phyloP scores from a whole-genome alignment of 768 basidiomycete species.

The Pleurotus platypus region DNA sequence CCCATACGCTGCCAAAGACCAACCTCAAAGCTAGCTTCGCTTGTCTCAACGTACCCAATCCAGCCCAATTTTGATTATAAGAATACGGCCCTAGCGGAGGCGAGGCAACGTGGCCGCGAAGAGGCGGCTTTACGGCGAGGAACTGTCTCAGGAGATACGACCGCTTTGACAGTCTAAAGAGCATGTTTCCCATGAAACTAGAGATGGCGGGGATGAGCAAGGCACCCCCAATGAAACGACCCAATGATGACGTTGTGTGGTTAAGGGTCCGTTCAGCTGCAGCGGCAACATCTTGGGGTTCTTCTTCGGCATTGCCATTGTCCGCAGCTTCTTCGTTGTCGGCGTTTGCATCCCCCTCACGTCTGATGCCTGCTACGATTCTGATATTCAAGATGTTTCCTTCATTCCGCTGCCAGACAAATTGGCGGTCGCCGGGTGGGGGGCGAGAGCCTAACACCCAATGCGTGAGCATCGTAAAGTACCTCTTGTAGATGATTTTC shows the following conservation, averaged over 20 bases:
- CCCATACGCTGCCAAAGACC: conserved; percentile 45
- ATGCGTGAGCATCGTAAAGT: conserved; percentile 35
- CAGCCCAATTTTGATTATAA: conserved; percentile 14
- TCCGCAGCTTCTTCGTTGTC: conserved; percentile 17
- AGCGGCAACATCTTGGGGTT: conserved; percentile 38
- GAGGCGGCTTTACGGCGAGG: conserved; percentile 28
- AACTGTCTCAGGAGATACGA: conserved; percentile 36
- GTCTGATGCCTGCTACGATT: conserved; percentile 12
- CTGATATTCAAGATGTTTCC: conserved; percentile 11
- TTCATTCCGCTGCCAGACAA: conserved; percentile 15
- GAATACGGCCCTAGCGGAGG: conserved; percentile 14
- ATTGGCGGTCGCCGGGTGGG: conserved; percentile 11
- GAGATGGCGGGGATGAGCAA: conserved; percentile 66
- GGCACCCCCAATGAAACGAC: conserved; percentile 67
- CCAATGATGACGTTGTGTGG: conserved; percentile 55
- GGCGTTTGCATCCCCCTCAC: conserved; percentile 5
- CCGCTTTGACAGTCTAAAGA: conserved; percentile 50
- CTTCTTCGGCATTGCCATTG: conserved; percentile 17
- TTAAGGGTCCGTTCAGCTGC: conserved; percentile 60
- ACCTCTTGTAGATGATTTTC: conserved; percentile 37
- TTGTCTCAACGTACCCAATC: conserved; percentile 21
- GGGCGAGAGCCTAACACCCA: conserved; percentile 40
- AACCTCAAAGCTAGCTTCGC: conserved; percentile 26
- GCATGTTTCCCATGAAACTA: conserved; percentile 57
- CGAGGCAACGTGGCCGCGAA: conserved; percentile 13